Evolutionary conservation across 202 grass and related monocot species (phyloP).

Genomic region (Hordeum pubiflorum): DNA sequence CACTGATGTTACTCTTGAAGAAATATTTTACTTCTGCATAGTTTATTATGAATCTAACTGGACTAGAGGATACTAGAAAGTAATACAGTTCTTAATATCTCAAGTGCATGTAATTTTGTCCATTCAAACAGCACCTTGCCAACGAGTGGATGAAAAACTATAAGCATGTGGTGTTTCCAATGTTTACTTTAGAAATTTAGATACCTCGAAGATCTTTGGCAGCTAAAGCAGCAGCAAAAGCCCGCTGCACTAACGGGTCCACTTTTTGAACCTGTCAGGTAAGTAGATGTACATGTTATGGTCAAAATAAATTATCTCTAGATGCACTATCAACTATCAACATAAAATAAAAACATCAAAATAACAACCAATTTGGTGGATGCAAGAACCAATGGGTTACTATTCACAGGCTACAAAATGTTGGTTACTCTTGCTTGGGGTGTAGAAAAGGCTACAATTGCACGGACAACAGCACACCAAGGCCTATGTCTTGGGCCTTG

Average conservation of each 20-base stretch:
- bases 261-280: conserved; percentile 56
- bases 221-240: conserved; percentile 48
- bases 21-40: conserved; percentile 18
- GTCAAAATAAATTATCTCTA: conserved; percentile 14
- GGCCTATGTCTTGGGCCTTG: not conserved
- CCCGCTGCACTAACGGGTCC: conserved; percentile 57
- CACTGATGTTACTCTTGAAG: not conserved
- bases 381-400: not conserved
- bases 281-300: not conserved
- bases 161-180: not conserved
- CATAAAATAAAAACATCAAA: not conserved
- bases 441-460: not conserved
- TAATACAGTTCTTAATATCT: too few species aligned
- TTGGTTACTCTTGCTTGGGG: not conserved
- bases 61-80: conserved; percentile 5
- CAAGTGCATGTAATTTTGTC: not conserved
- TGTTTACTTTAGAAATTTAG: not conserved
- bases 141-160: not conserved
- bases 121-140: not conserved
- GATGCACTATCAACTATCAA: not conserved
- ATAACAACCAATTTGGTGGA: not conserved
- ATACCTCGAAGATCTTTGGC: conserved; percentile 78
- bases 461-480: not conserved
- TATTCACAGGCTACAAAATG: not conserved
- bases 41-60: not conserved